These are phyloP conservation scores for Mycena alexandri DNA, from an alignment of 768 basidiomycete genomes.

Conservation along the genomic window DNA sequence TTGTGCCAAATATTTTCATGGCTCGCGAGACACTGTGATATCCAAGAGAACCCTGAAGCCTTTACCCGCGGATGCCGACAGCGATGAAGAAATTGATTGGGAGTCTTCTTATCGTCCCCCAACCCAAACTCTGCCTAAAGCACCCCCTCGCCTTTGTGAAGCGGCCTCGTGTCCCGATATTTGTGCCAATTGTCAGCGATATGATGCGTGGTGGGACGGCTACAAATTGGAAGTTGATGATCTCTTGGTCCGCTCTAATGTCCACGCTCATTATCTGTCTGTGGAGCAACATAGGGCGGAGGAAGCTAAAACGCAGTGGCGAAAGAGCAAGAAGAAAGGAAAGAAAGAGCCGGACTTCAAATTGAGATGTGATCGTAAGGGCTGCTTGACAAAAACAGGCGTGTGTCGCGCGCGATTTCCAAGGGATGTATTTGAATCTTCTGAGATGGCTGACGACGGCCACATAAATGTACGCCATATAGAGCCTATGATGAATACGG, in stretches of 20 bases:
- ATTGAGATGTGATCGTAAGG: not conserved
- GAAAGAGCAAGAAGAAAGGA: conserved; percentile 3
- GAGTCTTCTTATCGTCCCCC: no score
- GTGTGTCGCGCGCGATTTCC: conserved; percentile 44
- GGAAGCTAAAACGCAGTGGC: conserved; percentile 2
- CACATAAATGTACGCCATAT: not conserved
- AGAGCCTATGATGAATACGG: not conserved
- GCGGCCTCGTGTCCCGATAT: no score
- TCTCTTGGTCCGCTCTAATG: conserved; percentile 35
- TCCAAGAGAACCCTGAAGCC: no score
- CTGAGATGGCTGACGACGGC: not conserved
- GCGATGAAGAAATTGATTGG: no score
- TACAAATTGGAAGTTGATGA: conserved; percentile 37
- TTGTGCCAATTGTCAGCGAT: not conserved
- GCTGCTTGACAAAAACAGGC: conserved; percentile 26
- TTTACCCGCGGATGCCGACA: no score
- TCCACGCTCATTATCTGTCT: conserved; percentile 36
- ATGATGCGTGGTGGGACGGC: conserved; percentile 37
- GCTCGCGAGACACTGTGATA: no score
- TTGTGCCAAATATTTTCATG: no score
- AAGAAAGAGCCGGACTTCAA: no score
- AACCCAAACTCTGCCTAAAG: no score
- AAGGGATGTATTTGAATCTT: not conserved
- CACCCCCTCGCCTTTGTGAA: no score
- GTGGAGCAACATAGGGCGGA: not conserved